phyloP scores from a whole-genome alignment of 306 rosid species.

The Cicer judaicum region DNA sequence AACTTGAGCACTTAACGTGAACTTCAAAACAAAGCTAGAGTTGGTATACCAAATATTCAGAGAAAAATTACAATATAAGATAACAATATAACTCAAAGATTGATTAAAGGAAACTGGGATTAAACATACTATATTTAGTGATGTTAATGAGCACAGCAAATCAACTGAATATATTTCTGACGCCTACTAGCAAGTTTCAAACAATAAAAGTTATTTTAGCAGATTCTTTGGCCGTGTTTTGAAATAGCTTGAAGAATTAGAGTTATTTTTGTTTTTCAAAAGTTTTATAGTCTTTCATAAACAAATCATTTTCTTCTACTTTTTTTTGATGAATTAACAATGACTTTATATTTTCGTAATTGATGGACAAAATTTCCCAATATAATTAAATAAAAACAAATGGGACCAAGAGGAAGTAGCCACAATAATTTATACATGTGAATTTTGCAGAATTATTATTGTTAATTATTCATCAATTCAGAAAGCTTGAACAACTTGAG shows the following conservation, averaged over 20 bases:
- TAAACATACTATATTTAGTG: not conserved
- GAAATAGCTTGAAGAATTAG: no score
- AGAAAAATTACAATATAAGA: not conserved
- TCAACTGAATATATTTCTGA: not conserved
- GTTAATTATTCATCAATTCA: conserved; percentile 6
- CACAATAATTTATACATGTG: conserved; percentile 17
- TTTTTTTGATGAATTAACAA: no score
- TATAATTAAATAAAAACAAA: not conserved
- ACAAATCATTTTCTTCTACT: no score
- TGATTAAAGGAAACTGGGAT: not conserved
- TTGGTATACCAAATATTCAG: not conserved
- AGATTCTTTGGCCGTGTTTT: no score
- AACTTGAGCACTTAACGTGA: not conserved
- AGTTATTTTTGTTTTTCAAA: no score
- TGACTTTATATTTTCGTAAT: no score
- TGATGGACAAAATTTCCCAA: no score
- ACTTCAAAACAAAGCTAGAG: not conserved
- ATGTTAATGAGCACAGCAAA: not conserved
- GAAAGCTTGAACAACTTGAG: not conserved
- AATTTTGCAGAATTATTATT: conserved; percentile 11
- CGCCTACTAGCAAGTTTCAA: no score
- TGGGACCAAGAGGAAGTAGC: conserved; percentile 9
- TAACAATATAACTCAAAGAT: not conserved
- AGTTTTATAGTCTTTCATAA: no score
- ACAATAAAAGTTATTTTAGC: no score